phyloP scores from a whole-genome alignment of 352 stramenopile genomes.

The Pythium periplocum region DNA sequence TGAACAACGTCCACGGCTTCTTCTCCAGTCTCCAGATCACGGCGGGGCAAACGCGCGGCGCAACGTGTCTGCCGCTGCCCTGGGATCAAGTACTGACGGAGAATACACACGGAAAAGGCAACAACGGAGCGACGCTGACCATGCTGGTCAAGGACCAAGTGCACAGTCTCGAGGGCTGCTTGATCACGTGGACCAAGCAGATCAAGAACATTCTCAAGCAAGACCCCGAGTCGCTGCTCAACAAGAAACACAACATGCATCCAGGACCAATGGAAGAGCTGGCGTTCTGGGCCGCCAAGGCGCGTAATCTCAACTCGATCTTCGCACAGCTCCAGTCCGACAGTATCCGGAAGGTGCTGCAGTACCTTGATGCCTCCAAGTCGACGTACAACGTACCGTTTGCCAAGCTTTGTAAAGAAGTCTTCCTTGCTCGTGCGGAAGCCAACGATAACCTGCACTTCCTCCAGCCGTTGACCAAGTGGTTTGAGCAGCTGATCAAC shows the following conservation, averaged over 20 bases:
- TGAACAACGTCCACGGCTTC: constrained; percentile 74
- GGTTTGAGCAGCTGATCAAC: constrained; percentile 41
- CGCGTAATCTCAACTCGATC: constrained; percentile 87
- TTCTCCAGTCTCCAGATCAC: constrained; percentile 87
- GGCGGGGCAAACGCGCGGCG: constrained; percentile 74
- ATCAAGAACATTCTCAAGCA: constrained; percentile 92
- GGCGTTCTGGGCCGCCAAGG: constrained; percentile 83
- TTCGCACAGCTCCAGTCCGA: constrained; percentile 89
- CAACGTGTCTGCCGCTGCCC: constrained; percentile 79
- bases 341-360: constrained; percentile 80
- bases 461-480: constrained; percentile 64
- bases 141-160: constrained; percentile 72
- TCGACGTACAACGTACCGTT: constrained; percentile 91
- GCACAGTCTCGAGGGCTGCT: constrained; percentile 79
- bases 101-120: constrained; percentile 17
- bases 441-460: constrained; percentile 88
- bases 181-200: constrained; percentile 94
- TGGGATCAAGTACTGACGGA: constrained; percentile 72
- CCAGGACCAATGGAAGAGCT: constrained; percentile 86
- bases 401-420: constrained; percentile 89
- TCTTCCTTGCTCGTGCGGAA: constrained; percentile 83
- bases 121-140: constrained; percentile 2
- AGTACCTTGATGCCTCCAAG: constrained; percentile 85
- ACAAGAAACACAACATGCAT: constrained; percentile 45
- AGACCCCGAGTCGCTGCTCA: constrained; percentile 77